Conservation (phyloP, 1,139 yeast species). For the Geotrichum restrictum region DNA sequence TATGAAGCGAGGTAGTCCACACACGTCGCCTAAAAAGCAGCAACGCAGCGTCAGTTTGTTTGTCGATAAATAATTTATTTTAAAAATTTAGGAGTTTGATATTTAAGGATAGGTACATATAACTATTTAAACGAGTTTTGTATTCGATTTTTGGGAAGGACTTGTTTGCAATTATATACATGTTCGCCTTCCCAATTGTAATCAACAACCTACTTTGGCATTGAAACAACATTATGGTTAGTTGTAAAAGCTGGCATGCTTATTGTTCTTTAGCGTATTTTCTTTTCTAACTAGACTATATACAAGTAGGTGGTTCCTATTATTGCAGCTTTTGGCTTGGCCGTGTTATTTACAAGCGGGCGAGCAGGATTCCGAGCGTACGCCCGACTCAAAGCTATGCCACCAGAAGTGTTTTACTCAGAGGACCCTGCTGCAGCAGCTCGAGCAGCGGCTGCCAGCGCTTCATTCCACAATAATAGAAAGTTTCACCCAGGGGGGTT, state of each 20-base stretch:
- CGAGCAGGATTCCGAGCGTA: constrained; percentile 39
- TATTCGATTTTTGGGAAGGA: neutral
- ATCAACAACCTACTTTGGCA: neutral
- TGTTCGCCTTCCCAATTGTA: neutral
- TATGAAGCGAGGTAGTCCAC: constrained; percentile 24
- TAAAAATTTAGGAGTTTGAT: neutral
- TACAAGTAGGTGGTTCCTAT: constrained; percentile 26
- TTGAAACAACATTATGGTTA: neutral
- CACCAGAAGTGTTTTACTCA: constrained; percentile 34
- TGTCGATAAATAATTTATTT: constrained; percentile 20
- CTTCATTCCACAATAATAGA: constrained; percentile 19
- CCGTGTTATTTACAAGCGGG: constrained; percentile 30
- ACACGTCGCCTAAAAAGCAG: constrained; percentile 21
- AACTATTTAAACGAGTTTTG: neutral
- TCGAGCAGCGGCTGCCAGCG: constrained; percentile 19
- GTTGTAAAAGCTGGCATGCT: neutral
- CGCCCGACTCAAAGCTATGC: constrained; percentile 32
- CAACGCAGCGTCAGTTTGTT: constrained; percentile 37
- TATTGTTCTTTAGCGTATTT: neutral
- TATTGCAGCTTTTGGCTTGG: constrained; percentile 30
- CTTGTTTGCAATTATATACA: too few species aligned
- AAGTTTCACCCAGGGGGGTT: constrained; percentile 37
- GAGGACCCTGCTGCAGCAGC: constrained; percentile 24
- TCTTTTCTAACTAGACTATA: too few species aligned
- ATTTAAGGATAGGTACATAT: too few species aligned